Evolutionary conservation across 208 protist species (phyloP), one percentile per base, ranked within the genome.

Genomic region (Endotrypanum monterogeii): DNA sequence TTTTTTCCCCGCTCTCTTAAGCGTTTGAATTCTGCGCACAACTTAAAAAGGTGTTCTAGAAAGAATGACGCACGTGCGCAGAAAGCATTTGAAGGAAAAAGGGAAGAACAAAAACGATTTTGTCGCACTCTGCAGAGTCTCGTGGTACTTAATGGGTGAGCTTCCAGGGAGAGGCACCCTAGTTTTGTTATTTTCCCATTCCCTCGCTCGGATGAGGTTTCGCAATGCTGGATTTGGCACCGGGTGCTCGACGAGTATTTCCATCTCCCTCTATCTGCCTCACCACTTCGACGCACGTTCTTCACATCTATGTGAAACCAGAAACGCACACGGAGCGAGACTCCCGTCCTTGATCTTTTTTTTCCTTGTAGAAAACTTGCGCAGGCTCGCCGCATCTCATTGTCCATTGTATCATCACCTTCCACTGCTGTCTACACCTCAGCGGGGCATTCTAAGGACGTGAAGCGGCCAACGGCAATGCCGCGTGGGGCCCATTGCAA

Each of bases 401-500:
- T 0, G 16, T 8, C 48, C 2, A 28, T 28, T 55, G 9, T 39
- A 35, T 35, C 39, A 54, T 54, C 30, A 23, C 4, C 48, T 18
- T 28, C 3, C 7, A 25, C 1, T 9, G 11, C 46, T 28, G 65
- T 56, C 48, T 57, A 70, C 6, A 41, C 16, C 14, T n/a, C 41
- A 11, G 2, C 32, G 16, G 48, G 48, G 46, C 48, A 12, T 32
- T 48, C 58, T 14, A 75, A 54, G 14, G 62, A 66, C 20, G 57
- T 73, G 51, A 86, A 78, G 16, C 82, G 76, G 52, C 89, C 91
- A 16, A 91, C 89, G 0, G 89, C 91, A 11, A 94, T 86, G 18
- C 91, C 91, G 28, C 86, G 78, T 37, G 91, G 90, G 41, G 73
- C 78, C 89, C 91, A 96, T 44, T 92, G 91, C 56, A 96, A 73